phyloP scores from a whole-genome alignment of 2,329 filamentous ascomycete genomes.

The Metarhizium rileyi region DNA sequence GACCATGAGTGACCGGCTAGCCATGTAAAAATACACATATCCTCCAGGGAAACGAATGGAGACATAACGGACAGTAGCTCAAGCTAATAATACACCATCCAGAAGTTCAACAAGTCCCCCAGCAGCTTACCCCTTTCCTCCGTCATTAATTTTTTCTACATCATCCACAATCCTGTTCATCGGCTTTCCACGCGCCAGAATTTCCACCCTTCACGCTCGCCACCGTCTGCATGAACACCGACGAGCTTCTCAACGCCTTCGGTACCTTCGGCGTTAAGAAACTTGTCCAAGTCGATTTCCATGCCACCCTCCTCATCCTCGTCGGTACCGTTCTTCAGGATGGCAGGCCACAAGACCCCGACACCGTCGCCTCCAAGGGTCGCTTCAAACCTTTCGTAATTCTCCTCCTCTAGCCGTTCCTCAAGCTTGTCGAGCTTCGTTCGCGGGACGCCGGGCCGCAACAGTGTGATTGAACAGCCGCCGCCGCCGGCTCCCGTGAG shows the following conservation, averaged over 20 bases:
- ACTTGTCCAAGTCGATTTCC: constrained; percentile 80
- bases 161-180: constrained; percentile 9
- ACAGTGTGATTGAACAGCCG: constrained; percentile 86
- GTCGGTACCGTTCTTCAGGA: constrained; percentile 74
- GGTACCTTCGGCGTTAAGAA: constrained; percentile 73
- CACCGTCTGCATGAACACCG: constrained; percentile 60
- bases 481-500: constrained; percentile 92
- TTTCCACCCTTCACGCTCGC: constrained; percentile 73
- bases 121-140: background rate
- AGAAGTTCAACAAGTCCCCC: background rate
- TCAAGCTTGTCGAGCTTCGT: constrained; percentile 55
- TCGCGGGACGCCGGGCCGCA: constrained; percentile 55
- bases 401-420: constrained; percentile 54
- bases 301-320: constrained; percentile 72
- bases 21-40: background rate
- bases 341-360: constrained; percentile 86
- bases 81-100: background rate
- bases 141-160: background rate
- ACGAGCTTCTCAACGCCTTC: constrained; percentile 83
- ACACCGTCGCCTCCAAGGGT: constrained; percentile 90
- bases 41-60: background rate
- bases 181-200: constrained; percentile 63
- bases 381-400: constrained; percentile 78
- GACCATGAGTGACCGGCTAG: background rate
- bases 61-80: background rate